These are phyloP conservation scores for Boechera divaricarpa DNA, from an alignment of 345 rosid genomes.

Conservation along the genomic window DNA sequence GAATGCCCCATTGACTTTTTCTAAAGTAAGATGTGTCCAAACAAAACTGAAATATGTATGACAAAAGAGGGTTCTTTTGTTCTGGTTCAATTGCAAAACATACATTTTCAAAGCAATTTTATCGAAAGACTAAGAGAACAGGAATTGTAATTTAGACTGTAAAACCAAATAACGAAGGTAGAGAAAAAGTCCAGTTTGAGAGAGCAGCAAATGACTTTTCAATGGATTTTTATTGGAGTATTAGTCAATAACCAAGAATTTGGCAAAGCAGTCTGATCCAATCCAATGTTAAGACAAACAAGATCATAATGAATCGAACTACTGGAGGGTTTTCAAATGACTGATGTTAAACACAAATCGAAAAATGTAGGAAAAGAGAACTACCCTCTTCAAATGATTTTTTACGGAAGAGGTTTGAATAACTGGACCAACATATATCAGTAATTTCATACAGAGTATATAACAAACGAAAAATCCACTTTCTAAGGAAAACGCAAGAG, in stretches of 20 bases:
- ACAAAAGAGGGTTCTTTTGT: neutral
- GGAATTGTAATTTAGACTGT: neutral
- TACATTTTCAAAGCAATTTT: neutral
- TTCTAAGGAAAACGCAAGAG: neutral
- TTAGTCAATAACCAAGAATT: neutral
- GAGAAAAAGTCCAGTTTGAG: neutral
- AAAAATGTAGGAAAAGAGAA: no score
- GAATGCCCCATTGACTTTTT: constrained; percentile 59
- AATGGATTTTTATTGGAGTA: neutral
- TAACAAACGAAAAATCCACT: neutral
- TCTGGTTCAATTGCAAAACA: neutral
- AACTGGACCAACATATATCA: no score
- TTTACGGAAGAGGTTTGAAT: no score
- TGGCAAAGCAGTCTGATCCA: neutral
- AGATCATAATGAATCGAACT: neutral
- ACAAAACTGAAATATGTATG: neutral
- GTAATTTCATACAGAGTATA: no score
- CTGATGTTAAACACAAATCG: neutral
- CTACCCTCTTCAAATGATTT: no score
- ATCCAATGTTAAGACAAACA: neutral
- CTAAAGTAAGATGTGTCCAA: neutral
- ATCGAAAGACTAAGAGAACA: neutral
- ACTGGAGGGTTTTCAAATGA: neutral
- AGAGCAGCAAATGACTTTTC: neutral
- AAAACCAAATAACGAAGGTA: neutral